Base-by-base conservation (phyloP, 2,329 filamentous ascomycete genomes). In the Scedosporium dehoogii region DNA sequence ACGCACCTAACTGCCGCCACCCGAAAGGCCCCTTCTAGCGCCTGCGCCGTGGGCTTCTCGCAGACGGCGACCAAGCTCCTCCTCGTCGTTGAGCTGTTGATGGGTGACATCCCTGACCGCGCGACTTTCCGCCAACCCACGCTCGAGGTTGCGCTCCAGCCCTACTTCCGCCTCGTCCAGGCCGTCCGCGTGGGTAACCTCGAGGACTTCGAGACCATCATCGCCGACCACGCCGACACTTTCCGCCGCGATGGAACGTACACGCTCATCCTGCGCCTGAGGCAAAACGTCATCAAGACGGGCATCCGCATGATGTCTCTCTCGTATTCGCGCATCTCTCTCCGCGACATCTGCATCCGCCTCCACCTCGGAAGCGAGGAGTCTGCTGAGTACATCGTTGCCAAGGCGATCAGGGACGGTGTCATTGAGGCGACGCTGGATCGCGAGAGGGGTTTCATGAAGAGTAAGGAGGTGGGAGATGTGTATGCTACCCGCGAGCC, bases 241-340 rank as follows among this genome's bases (percentile, higher is more conserved):
- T 99, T 97, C 86, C 89, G 91, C 71, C 88, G 89, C 67, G 94
- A 99, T 73, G 91, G 91, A 63, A 97, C 93, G 21, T 97, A 97
- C 79, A 96, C 92, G 10, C 82, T 99, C 63, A 96, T 97, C 69
- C 84, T 97, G 66, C 92, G 94, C 66, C 83, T 99, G 65, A 88
- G 94, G 69, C 94, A 99, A 77, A 99, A 99, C 73, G 94, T 99
- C 72, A 97, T 99, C 85, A 96, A 96, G 82, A 99, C 94, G 3
- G 94, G 94, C 67, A 96, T 99, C 66, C 91, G 94, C 69, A 97
- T 97, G 92, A 96, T 99, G 85, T 97, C 93, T 48, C 81, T 99
- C 66, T 96, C 92, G 21, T 99, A 99, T 80, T 96, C 93, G 64
- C 90, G 93, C 66, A 99, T 99, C 71, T 97, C 93, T 1, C 84